Percentiles rank a stretch among this genome's conserved stretches.
phyloP scores from a whole-genome alignment of 257 asterid genomes.

The Avicennia marina region DNA sequence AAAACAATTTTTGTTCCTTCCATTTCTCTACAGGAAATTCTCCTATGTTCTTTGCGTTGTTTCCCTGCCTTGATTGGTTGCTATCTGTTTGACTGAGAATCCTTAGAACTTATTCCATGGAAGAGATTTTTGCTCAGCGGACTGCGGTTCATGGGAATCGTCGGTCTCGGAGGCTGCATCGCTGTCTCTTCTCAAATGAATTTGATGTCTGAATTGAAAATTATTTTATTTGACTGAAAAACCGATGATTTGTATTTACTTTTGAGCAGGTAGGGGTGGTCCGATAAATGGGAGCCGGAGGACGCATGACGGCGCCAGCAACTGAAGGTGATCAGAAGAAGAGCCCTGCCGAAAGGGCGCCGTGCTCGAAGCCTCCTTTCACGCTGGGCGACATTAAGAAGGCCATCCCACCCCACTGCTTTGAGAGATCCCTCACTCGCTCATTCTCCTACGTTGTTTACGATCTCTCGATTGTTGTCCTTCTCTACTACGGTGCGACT shows the following conservation, averaged over 20 bases:
- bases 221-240: too few species aligned
- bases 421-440: conserved; percentile 43
- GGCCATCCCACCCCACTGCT: conserved; percentile 75
- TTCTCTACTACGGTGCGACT: conserved; percentile 48
- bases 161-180: too few species aligned
- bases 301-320: conserved; percentile 40
- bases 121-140: too few species aligned
- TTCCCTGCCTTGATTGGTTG: background rate
- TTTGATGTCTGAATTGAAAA: too few species aligned
- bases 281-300: conserved; percentile 58
- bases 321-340: conserved; percentile 21
- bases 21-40: too few species aligned
- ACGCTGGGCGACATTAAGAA: conserved; percentile 61
- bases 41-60: too few species aligned
- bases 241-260: too few species aligned
- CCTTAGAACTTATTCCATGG: too few species aligned
- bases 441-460: conserved; percentile 50
- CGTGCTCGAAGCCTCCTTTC: conserved; percentile 57
- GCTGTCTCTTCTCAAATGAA: too few species aligned
- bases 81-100: background rate
- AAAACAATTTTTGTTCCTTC: too few species aligned
- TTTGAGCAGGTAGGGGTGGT: too few species aligned
- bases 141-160: too few species aligned
- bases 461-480: conserved; percentile 37
- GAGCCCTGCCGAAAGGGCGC: conserved; percentile 35